Evolutionary conservation across 2,329 filamentous ascomycete genomes (phyloP).

Genomic region (Aureobasidium sp.): DNA sequence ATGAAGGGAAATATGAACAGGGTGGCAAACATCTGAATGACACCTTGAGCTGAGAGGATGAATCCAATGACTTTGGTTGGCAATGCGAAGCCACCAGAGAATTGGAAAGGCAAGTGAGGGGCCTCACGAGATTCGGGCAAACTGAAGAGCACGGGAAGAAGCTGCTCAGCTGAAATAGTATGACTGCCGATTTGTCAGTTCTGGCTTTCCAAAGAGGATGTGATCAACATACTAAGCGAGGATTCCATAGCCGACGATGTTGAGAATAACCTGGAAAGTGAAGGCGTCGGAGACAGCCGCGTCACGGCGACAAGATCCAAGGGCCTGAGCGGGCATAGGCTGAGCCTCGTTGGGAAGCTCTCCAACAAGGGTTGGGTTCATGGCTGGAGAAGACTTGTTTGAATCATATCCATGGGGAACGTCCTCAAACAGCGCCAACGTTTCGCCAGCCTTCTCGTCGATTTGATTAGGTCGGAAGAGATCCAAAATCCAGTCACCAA

Average conservation of each 20-base stretch:
- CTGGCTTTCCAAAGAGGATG: conserved; percentile 16
- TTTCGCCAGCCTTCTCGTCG: conserved; percentile 43
- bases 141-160: conserved; percentile 87
- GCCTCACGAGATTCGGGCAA: conserved; percentile 49
- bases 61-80: conserved; percentile 77
- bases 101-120: conserved; percentile 73
- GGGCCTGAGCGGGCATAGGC: conserved; percentile 21
- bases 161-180: conserved; percentile 92
- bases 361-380: conserved; percentile 28
- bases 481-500: conserved; percentile 62
- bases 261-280: conserved; percentile 75
- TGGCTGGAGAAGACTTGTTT: conserved; percentile 48
- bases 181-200: conserved; percentile 53
- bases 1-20: conserved; percentile 76
- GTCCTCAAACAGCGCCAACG: conserved; percentile 56
- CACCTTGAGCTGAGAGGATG: conserved; percentile 80
- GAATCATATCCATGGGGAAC: conserved; percentile 62
- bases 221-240: conserved; percentile 71
- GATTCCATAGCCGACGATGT: conserved; percentile 85
- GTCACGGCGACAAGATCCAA: conserved; percentile 29
- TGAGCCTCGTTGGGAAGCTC: conserved; percentile 37
- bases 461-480: conserved; percentile 20
- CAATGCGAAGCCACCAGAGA: conserved; percentile 78
- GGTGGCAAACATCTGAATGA: conserved; percentile 83
- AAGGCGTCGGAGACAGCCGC: conserved; percentile 57